Percentiles rank a stretch among this genome's conserved stretches.
Conservation (phyloP, 805 yeast genomes). For the Trichomonascus vanleenenianus region DNA sequence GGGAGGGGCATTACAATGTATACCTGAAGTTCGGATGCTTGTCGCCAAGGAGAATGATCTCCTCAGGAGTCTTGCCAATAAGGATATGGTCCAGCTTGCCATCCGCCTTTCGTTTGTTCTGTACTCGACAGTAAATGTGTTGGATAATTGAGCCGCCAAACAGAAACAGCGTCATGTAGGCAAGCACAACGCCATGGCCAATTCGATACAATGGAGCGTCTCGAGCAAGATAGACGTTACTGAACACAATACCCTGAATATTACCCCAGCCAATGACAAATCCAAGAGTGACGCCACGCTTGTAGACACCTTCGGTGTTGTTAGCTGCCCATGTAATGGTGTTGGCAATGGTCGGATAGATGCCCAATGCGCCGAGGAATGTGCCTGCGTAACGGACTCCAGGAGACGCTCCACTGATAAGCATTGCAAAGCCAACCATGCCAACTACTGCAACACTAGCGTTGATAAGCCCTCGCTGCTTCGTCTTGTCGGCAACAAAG, state of each 20-base stretch:
- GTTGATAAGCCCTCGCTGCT: not conserved
- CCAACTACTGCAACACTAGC: not conserved
- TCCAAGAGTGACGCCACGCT: slow-evolving; percentile 36
- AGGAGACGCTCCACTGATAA: not conserved
- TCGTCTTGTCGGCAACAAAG: slow-evolving; percentile 1
- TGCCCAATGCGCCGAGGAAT: slow-evolving; percentile 9
- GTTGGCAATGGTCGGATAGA: slow-evolving; percentile 33
- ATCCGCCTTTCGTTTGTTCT: too few relatives aligned
- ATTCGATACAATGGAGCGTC: slow-evolving; percentile 32
- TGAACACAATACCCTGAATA: slow-evolving; percentile 36
- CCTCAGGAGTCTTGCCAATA: too few relatives aligned
- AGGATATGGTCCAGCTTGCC: too few relatives aligned
- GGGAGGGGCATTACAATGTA: too few relatives aligned
- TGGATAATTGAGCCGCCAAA: too few relatives aligned
- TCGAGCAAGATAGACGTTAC: slow-evolving; percentile 30
- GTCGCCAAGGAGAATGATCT: too few relatives aligned
- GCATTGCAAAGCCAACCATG: not conserved
- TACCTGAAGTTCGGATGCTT: too few relatives aligned
- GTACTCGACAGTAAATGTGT: too few relatives aligned
- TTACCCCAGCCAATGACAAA: slow-evolving; percentile 38
- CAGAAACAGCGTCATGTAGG: too few relatives aligned
- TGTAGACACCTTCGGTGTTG: slow-evolving; percentile 35
- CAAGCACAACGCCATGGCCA: slow-evolving; percentile 25
- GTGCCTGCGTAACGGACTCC: slow-evolving; percentile 3
- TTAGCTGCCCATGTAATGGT: slow-evolving; percentile 38